A percentile compares a stretch with the other conserved stretches of the same genome.
phyloP scores from a whole-genome alignment of 2,329 filamentous ascomycete species.

The Tricladium varicosporioides region DNA sequence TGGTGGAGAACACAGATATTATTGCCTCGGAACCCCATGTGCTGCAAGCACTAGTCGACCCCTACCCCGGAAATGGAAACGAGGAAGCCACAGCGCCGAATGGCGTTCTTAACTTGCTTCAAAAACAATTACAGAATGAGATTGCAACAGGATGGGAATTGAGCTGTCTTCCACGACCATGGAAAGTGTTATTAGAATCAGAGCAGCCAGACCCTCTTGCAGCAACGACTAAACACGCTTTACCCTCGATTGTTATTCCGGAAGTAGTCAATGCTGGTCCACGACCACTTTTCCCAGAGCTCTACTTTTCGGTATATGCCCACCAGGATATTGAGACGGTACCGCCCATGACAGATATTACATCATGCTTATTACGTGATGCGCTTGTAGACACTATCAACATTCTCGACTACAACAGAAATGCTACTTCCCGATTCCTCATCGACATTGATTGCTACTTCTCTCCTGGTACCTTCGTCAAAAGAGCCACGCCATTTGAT shows the following conservation, averaged over 20 bases:
- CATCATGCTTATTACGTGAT: conserved; percentile 81
- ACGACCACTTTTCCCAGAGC: conserved; percentile 81
- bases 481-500: conserved; percentile 90
- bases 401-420: conserved; percentile 87
- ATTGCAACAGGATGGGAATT: conserved; percentile 73
- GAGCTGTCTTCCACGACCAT: conserved; percentile 64
- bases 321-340: conserved; percentile 88
- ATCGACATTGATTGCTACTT: conserved; percentile 97
- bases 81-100: conserved; percentile 61
- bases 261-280: conserved; percentile 71
- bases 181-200: conserved; percentile 61
- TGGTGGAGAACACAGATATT: conserved; percentile 93
- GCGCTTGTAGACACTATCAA: conserved; percentile 90
- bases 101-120: conserved; percentile 77
- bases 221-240: conserved; percentile 67
- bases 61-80: conserved; percentile 67
- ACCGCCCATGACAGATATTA: conserved; percentile 71
- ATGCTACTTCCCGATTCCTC: conserved; percentile 79
- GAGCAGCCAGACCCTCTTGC: conserved; percentile 59
- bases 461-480: conserved; percentile 83
- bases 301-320: conserved; percentile 90
- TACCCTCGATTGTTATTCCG: conserved; percentile 76
- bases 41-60: conserved; percentile 82
- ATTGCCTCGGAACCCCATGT: conserved; percentile 87
- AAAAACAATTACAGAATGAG: conserved; percentile 81